Base-by-base conservation (phyloP, 129 eudicot genomes). In the Smallanthus sonchifolius region DNA sequence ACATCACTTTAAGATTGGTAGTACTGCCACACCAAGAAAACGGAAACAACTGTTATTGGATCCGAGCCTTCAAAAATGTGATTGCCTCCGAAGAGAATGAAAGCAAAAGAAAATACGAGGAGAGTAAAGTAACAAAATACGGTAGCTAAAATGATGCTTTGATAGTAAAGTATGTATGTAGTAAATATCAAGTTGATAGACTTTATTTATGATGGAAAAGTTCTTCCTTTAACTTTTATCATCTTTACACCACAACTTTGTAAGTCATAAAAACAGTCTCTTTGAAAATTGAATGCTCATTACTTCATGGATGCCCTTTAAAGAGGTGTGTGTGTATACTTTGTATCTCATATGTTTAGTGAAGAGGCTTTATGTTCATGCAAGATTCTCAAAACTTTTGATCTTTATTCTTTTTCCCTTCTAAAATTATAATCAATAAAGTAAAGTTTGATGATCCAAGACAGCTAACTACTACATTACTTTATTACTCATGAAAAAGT, bases 371-470 rank as follows among this genome's bases (percentile, higher is more conserved):
- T 83, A 85, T 87, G 96, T 87, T 78, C 87, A 72, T 85, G 72
- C 84, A 82, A 85, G 83, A 82, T 87, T 82, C 98, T 79, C 48
- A 83, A 65, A 82, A 70, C 71, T 79, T 75, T 74, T 73, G 17
- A 70, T 85, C 78, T 75, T 67, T 78, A 59, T 73, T 70, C 59
- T 64, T 61, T 56, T 44, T 74, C 49, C 34, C 65, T 81, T 70
- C 43, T 54, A 76, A 67, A 36, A 65, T 57, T 70, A 17, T 19
- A 47, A 45, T 5, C n/a, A n/a, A 40, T 75, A 75, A 51, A 78
- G 79, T 84, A 70, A 82, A 77, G 73, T 39, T 69, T 47, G 76
- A 73, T 79, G 77, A 81, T 79, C 86, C 82, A 85, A 86, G 84
- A 84, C 79, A 76, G 69, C 44, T 67, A 76, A 66, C 74, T 52